Conservation (phyloP, 257 asterid species). For the Leptodermis oblonga region DNA sequence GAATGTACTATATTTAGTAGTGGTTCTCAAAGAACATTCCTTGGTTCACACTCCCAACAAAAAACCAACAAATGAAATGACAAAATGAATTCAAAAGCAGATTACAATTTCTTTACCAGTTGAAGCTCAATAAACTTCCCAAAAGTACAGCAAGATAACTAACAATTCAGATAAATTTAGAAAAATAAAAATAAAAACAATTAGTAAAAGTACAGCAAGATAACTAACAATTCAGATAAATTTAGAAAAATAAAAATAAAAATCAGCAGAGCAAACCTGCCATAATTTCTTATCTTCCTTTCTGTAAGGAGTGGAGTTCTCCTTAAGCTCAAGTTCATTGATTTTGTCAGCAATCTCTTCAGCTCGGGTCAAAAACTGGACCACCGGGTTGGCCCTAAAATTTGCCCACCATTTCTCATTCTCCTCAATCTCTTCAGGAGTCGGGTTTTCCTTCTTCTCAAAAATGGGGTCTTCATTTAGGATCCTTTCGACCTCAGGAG, state of each 20-base stretch:
- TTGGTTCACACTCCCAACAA: background rate
- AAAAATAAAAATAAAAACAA: no score
- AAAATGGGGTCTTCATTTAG: slow-evolving; percentile 59
- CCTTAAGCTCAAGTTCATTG: slow-evolving; percentile 68
- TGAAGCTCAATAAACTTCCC: background rate
- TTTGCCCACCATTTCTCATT: slow-evolving; percentile 76
- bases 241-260: no score
- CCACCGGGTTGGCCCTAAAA: slow-evolving; percentile 63
- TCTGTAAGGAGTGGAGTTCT: slow-evolving; percentile 59
- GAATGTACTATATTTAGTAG: background rate
- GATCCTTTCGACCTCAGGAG: slow-evolving; percentile 71
- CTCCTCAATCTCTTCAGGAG: slow-evolving; percentile 71
- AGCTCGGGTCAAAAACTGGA: slow-evolving; percentile 64
- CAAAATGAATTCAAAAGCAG: background rate
- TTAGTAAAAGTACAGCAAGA: background rate
- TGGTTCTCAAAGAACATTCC: background rate
- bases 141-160: no score
- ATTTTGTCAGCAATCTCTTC: slow-evolving; percentile 78
- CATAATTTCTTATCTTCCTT: slow-evolving; percentile 71
- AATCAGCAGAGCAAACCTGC: slow-evolving; percentile 46
- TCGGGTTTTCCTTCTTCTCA: slow-evolving; percentile 76
- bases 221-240: background rate
- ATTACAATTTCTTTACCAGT: no score
- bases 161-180: no score
- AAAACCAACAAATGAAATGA: background rate